phyloP scores from a whole-genome alignment of 768 basidiomycete species.

The Lepiota brunneoincarnata region DNA sequence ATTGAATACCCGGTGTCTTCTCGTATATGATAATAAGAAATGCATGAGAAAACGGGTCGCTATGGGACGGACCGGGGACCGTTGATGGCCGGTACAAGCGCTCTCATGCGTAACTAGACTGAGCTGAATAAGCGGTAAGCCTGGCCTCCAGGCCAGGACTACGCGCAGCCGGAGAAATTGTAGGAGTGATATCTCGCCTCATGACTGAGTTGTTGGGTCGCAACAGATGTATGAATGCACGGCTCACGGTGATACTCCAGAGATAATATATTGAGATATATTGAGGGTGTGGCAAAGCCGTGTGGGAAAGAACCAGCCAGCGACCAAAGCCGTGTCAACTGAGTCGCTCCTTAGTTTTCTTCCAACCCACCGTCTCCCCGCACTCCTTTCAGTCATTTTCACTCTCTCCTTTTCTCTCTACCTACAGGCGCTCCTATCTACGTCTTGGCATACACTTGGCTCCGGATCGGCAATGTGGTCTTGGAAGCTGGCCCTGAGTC shows the following conservation, averaged over 20 bases:
- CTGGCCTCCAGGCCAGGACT: no score
- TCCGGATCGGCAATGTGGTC: not conserved
- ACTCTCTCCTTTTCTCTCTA: not conserved
- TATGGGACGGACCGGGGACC: no score
- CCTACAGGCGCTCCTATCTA: not conserved
- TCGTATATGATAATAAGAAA: not conserved
- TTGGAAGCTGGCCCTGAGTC: conserved; percentile 1
- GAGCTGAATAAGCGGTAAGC: no score
- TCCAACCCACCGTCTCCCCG: not conserved
- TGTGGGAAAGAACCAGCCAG: not conserved
- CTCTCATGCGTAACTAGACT: no score
- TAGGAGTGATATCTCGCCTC: no score
- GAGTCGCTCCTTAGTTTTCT: not conserved
- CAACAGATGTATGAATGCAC: no score
- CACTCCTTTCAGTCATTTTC: conserved; percentile 5
- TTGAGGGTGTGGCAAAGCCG: no score
- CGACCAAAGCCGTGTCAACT: not conserved
- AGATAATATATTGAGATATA: no score
- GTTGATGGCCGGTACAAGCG: no score
- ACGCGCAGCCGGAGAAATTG: no score
- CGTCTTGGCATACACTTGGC: not conserved
- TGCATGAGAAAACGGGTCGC: not conserved
- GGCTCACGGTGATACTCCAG: no score
- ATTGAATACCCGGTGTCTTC: not conserved
- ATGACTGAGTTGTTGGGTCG: no score